Evolutionary conservation across 257 asterid species (phyloP).

Genomic region (Cinchona pubescens): DNA sequence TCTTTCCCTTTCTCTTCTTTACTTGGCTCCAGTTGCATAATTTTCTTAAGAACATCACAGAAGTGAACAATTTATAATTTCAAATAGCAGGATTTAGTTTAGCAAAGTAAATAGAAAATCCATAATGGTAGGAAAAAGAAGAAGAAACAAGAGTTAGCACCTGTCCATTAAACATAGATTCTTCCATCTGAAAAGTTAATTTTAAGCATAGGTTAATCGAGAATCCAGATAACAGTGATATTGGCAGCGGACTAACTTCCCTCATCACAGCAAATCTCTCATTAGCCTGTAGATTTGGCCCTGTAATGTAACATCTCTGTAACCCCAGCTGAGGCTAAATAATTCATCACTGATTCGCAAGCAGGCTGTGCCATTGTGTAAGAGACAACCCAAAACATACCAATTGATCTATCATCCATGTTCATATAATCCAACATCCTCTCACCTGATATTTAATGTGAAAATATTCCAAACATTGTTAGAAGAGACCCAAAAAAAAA

Average conservation of each 20-base stretch:
- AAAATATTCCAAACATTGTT: not conserved
- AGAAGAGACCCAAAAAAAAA: too few relatives aligned
- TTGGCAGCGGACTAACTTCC: slow-evolving; percentile 91
- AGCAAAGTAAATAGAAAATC: not conserved
- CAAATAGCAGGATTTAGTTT: not conserved
- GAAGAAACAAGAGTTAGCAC: slow-evolving; percentile 31
- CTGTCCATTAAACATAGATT: slow-evolving; percentile 93
- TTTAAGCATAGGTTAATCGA: slow-evolving; percentile 86
- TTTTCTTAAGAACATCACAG: not conserved
- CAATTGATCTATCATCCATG: slow-evolving; percentile 94
- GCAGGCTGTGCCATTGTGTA: slow-evolving; percentile 99
- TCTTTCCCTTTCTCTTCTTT: not conserved
- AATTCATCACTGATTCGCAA: slow-evolving; percentile 84
- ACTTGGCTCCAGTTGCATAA: not conserved
- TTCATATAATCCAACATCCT: slow-evolving; percentile 89
- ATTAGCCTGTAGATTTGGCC: slow-evolving; percentile 67
- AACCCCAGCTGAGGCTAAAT: slow-evolving; percentile 87
- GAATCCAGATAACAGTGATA: slow-evolving; percentile 80
- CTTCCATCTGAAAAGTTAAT: slow-evolving; percentile 82
- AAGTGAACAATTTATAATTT: not conserved
- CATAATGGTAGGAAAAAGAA: not conserved
- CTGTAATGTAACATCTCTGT: slow-evolving; percentile 75
- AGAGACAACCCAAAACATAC: slow-evolving; percentile 99
- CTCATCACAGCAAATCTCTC: slow-evolving; percentile 91
- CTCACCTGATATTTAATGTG: slow-evolving; percentile 58